Evolutionary conservation across 2,329 filamentous ascomycete species (phyloP), one percentile per base, ranked within the genome.

Genomic region (Claviceps capensis): DNA sequence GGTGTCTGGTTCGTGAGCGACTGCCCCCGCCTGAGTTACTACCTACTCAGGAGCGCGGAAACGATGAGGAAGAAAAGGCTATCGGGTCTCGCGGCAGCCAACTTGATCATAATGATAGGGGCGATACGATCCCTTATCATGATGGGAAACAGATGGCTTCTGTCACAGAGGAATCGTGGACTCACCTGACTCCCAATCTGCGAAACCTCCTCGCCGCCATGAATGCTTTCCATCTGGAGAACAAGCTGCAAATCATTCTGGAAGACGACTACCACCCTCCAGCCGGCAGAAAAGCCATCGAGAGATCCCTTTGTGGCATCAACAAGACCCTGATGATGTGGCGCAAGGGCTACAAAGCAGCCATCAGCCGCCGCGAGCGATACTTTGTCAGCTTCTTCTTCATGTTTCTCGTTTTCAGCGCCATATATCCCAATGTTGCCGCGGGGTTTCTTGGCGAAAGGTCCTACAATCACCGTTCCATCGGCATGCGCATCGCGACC

Each of bases 401-500:
- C 52, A 16, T 54, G 14, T 53, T 58, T 41, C 57, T 58, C 30
- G 53, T 52, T 36, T 55, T 55, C 44, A 56, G 54, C 44, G 55
- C 54, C 19, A 43, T 52, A 45, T 58, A 58, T 37, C 57, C 57
- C 1, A 53, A 58, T 30, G 50, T 58, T 2, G 57, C 57, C 2
- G 57, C 57, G 4, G 57, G 55, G 4, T 54, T 57, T 37, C 52
- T 58, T 8, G 54, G 52, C 36, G 57, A 58, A 49, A 50, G 55
- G 5, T 58, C 57, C 8, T 58, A 58, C 43, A 58, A 58, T 34
- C 55, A 58, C 38, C 55, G 55, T 4, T 58, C 57, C 8, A 54
- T 58, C n/a, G 55, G 57, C 22, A 57, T 54, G 36, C 50, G 57
- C 7, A 55, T 58, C 50, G 54, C 55, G 16, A 57, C 54, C 3